These are phyloP conservation scores for Elsinoe batatas DNA, from an alignment of 2,329 filamentous ascomycete species.

Conservation along the genomic window DNA sequence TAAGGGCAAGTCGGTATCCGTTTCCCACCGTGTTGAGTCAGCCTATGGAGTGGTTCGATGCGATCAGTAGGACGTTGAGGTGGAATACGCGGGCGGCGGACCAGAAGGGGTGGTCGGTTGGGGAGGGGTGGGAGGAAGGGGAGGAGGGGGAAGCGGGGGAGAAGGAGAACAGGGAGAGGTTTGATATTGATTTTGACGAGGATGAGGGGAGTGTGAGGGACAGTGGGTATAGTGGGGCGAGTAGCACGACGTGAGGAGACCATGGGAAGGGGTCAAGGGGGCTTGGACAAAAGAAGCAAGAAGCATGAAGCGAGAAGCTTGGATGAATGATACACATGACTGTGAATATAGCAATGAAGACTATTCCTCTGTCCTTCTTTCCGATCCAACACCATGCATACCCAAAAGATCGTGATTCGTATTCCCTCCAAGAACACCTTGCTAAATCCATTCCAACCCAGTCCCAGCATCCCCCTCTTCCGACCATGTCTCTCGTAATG, in stretches of 20 bases:
- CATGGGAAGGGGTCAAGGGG: too few relatives aligned
- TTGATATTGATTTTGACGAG: conserved; percentile 89
- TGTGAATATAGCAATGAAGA: neutral
- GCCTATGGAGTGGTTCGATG: conserved; percentile 79
- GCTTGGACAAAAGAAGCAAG: too few relatives aligned
- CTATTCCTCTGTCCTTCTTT: too few relatives aligned
- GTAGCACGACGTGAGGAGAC: conserved; percentile 12
- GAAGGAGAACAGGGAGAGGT: conserved; percentile 52
- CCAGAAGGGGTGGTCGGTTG: conserved; percentile 68
- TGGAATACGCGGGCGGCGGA: conserved; percentile 84
- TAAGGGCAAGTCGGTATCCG: conserved; percentile 90
- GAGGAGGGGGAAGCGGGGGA: conserved; percentile 34
- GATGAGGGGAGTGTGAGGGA: conserved; percentile 31
- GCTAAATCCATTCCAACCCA: neutral
- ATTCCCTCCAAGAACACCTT: neutral
- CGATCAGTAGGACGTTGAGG: conserved; percentile 77
- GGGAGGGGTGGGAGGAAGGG: conserved; percentile 24
- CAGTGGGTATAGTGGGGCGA: conserved; percentile 21
- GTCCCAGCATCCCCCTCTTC: neutral
- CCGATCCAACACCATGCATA: too few relatives aligned
- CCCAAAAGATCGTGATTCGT: neutral
- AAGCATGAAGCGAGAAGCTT: neutral
- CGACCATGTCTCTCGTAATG: neutral
- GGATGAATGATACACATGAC: neutral
- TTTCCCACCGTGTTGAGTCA: conserved; percentile 92